Percentiles rank a stretch among this genome's conserved stretches.
Evolutionary conservation across 2,329 filamentous ascomycete species (phyloP).

Genomic region (Macrophomina phaseolina): DNA sequence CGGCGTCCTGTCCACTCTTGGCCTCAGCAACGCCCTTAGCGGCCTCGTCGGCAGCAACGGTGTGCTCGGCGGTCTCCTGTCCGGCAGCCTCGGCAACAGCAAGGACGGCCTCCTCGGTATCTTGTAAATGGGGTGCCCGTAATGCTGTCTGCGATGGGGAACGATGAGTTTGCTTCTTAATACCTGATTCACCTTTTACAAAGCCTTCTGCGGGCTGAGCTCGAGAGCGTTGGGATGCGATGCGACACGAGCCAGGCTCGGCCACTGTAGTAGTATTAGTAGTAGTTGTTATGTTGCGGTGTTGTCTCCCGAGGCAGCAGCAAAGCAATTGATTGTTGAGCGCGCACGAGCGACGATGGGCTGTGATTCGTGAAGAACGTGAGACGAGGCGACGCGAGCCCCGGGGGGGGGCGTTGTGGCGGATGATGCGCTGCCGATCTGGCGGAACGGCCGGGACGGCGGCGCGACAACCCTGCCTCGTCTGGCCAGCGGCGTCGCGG

Average conservation of each 20-base stretch:
- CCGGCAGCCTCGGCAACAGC: not conserved
- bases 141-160: not conserved
- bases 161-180: constrained; percentile 3
- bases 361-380: not conserved
- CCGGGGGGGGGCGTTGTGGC: not conserved
- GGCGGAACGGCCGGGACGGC: constrained; percentile 18
- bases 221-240: constrained; percentile 17
- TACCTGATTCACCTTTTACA: not conserved
- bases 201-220: not conserved
- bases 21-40: constrained; percentile 12
- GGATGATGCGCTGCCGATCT: constrained; percentile 21
- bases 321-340: constrained; percentile 21
- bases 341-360: not conserved
- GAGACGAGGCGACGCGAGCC: not conserved
- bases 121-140: not conserved
- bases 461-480: not conserved
- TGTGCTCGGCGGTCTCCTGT: constrained; percentile 3
- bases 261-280: not conserved
- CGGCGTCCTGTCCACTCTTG: constrained; percentile 13
- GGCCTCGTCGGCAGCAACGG: constrained; percentile 7
- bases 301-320: not conserved
- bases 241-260: constrained; percentile 17
- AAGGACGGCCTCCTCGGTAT: constrained; percentile 10
- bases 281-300: not conserved
- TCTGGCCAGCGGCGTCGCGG: not conserved